These are phyloP conservation scores for Eucalyptus albens DNA, from an alignment of 345 rosid species.

Conservation along the genomic window DNA sequence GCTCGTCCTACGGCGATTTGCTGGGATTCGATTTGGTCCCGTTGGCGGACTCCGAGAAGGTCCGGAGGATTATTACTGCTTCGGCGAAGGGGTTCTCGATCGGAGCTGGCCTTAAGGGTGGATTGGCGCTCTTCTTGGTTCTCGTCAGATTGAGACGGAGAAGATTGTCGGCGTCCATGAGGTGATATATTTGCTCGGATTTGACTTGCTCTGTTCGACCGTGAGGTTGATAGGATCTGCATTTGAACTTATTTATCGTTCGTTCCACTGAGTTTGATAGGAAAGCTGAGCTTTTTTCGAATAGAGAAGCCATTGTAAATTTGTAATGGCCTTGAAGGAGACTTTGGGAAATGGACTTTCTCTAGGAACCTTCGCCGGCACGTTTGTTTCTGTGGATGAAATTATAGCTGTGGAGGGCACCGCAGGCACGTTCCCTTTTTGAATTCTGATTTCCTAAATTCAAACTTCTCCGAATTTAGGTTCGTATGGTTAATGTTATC, in stretches of 20 bases:
- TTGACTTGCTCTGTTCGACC: neutral
- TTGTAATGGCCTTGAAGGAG: constrained; percentile 51
- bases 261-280: constrained; percentile 7
- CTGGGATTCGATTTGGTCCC: constrained; percentile 9
- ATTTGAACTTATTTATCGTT: neutral
- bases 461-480: neutral
- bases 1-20: neutral
- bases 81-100: constrained; percentile 75
- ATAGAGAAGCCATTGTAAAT: constrained; percentile 39
- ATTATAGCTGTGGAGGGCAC: constrained; percentile 65
- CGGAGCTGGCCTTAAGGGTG: constrained; percentile 97
- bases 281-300: constrained; percentile 43
- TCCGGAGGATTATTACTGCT: constrained; percentile 51
- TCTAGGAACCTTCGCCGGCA: constrained; percentile 83
- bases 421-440: constrained; percentile 35
- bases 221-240: neutral
- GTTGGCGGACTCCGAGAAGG: constrained; percentile 46
- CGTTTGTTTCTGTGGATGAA: constrained; percentile 79
- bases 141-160: constrained; percentile 57
- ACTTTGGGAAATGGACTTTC: constrained; percentile 80
- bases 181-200: constrained; percentile 3
- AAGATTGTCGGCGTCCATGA: constrained; percentile 16
- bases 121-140: constrained; percentile 69
- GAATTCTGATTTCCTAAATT: neutral
- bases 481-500: neutral